Percentiles rank a stretch among this genome's conserved stretches.
Conservation (phyloP, 2,329 filamentous ascomycete genomes). For the Lomentospora prolificans region DNA sequence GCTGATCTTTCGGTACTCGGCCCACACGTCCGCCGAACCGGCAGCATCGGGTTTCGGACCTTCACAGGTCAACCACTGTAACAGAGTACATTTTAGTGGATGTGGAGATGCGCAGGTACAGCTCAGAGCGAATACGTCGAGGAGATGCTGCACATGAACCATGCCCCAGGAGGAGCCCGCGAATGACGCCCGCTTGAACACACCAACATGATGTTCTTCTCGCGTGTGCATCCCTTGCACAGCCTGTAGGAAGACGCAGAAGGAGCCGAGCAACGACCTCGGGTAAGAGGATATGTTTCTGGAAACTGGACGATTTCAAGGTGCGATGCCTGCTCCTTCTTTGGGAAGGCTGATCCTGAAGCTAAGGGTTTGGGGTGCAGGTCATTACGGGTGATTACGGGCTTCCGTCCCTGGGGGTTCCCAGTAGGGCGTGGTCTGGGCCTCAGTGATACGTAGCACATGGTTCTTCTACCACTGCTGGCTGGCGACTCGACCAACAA, state of each 20-base stretch:
- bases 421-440: neutral
- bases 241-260: neutral
- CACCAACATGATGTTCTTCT: neutral
- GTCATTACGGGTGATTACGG: neutral
- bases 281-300: neutral
- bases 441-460: no score
- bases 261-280: neutral
- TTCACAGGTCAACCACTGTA: neutral
- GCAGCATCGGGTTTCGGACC: neutral
- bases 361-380: neutral
- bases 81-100: neutral
- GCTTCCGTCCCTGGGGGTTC: neutral
- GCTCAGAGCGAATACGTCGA: neutral
- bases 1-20: slow-evolving; percentile 2
- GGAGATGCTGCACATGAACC: neutral
- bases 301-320: neutral
- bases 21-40: neutral
- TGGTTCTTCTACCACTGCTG: no score
- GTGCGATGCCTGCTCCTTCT: neutral
- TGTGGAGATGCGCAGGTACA: neutral
- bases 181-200: neutral
- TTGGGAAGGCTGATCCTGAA: neutral
- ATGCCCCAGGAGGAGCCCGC: neutral
- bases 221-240: neutral
- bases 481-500: no score